Conservation (phyloP, 108 stramenopile genomes). For the Conticribra weissflogii region DNA sequence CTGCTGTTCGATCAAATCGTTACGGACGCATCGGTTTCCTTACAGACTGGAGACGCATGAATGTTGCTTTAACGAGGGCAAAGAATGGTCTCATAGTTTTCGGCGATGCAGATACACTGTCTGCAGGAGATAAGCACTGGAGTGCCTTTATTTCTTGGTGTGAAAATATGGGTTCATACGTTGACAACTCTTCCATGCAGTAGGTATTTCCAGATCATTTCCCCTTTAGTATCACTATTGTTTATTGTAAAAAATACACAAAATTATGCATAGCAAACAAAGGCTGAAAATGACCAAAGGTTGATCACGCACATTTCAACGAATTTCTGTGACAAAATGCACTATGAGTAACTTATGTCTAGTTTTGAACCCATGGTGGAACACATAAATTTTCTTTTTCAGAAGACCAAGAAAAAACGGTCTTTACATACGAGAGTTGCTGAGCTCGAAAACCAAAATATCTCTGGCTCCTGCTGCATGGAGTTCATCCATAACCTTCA, state of each 20-base stretch:
- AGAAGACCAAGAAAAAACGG: no score
- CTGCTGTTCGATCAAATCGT: constrained; percentile 92
- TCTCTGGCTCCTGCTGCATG: constrained; percentile 91
- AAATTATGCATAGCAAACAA: no score
- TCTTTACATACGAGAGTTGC: constrained; percentile 89
- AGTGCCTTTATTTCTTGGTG: constrained; percentile 81
- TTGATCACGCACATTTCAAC: no score
- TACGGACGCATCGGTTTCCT: constrained; percentile 95
- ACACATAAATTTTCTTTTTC: no score
- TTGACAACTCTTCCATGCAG: constrained; percentile 29
- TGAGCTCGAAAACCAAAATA: constrained; percentile 90
- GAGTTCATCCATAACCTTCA: constrained; percentile 92
- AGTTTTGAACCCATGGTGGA: no score
- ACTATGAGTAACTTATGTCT: no score
- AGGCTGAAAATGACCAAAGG: no score
- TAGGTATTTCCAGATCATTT: background rate
- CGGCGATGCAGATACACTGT: constrained; percentile 90
- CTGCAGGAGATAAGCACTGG: constrained; percentile 90
- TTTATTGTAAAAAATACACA: no score
- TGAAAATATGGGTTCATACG: constrained; percentile 55
- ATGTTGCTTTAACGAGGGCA: constrained; percentile 97
- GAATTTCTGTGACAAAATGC: no score
- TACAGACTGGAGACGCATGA: constrained; percentile 93
- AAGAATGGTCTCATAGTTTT: constrained; percentile 87
- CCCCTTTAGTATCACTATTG: background rate